Percentiles rank a stretch among this genome's conserved stretches.
Evolutionary conservation across 768 basidiomycete species (phyloP).

Genomic region (Leucogyrophana mollusca): DNA sequence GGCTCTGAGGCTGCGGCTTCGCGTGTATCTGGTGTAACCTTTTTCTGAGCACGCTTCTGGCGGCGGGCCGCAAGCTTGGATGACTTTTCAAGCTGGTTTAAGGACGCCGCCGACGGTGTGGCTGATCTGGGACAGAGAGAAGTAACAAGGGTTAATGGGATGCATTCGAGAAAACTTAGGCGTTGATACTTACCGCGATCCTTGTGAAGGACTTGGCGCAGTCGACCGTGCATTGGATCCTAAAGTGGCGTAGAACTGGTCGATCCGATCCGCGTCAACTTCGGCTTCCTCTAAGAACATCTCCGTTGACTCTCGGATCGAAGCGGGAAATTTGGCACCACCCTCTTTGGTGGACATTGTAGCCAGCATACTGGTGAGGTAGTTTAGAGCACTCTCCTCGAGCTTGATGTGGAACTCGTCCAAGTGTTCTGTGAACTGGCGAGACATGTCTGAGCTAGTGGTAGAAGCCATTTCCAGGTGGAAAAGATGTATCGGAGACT

Average conservation of each 20-base stretch:
- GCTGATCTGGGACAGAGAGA: too few species aligned
- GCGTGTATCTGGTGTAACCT: neutral
- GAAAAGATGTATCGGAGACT: too few species aligned
- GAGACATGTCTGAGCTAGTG: too few species aligned
- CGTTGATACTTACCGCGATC: neutral
- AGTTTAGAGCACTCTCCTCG: constrained; percentile 9
- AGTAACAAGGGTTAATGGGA: too few species aligned
- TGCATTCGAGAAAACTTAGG: neutral
- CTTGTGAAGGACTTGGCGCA: neutral
- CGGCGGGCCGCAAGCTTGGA: constrained; percentile 4
- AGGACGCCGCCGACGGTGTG: too few species aligned
- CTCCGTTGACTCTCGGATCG: constrained; percentile 7
- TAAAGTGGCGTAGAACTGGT: constrained; percentile 7
- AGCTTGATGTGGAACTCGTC: constrained; percentile 7
- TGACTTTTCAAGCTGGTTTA: too few species aligned
- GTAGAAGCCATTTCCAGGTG: too few species aligned
- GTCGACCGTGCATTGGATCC: neutral
- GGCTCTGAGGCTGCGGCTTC: neutral
- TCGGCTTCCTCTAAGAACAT: constrained; percentile 11
- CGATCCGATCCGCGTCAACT: constrained; percentile 7
- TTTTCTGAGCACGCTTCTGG: constrained; percentile 12
- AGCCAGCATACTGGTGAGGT: constrained; percentile 9
- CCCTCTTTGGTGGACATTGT: constrained; percentile 6
- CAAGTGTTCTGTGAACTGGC: constrained; percentile 5
- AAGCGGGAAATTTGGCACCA: neutral